A percentile compares a stretch with the other conserved stretches of the same genome.
Conservation (phyloP, 2,329 filamentous ascomycete genomes). For the Pseudocercospora fijiensis region DNA sequence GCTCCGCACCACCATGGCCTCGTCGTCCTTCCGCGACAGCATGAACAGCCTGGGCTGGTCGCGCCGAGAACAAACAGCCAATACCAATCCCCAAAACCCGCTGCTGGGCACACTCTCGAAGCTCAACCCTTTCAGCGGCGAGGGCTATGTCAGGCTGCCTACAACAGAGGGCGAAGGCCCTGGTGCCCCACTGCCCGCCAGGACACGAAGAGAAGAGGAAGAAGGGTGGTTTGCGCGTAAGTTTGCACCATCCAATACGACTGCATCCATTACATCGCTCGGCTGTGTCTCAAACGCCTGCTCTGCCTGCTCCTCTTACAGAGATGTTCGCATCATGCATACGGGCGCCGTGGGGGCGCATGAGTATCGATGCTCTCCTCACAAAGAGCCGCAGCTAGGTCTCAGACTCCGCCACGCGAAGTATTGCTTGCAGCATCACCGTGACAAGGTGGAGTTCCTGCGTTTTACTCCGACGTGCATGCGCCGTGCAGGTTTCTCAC, state of each 20-base stretch:
- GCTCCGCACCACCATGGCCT: constrained; percentile 64
- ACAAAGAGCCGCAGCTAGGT: constrained; percentile 25
- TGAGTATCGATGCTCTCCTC: constrained; percentile 17
- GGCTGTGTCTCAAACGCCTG: constrained; percentile 15
- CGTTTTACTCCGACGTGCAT: constrained; percentile 28
- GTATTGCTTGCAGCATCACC: constrained; percentile 20
- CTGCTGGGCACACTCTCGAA: constrained; percentile 79
- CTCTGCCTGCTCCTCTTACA: constrained; percentile 14
- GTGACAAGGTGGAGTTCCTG: constrained; percentile 33
- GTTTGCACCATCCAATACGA: constrained; percentile 44
- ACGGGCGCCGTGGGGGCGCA: constrained; percentile 21
- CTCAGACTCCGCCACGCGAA: constrained; percentile 28
- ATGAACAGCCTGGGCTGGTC: constrained; percentile 96
- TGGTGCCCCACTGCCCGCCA: constrained; percentile 81
- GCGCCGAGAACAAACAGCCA: constrained; percentile 74
- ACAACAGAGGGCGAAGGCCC: constrained; percentile 72
- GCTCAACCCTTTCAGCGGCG: constrained; percentile 80
- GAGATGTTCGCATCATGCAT: constrained; percentile 25
- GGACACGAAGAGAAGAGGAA: constrained; percentile 84
- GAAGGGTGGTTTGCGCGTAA: constrained; percentile 94
- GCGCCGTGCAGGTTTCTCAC: constrained; percentile 22
- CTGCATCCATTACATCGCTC: constrained; percentile 7
- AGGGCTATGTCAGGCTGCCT: constrained; percentile 87
- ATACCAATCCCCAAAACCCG: constrained; percentile 72
- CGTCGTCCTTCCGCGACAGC: constrained; percentile 84